Conservation (phyloP, 1,284 basidiomycete species). For the Tilletiaria anomala region DNA sequence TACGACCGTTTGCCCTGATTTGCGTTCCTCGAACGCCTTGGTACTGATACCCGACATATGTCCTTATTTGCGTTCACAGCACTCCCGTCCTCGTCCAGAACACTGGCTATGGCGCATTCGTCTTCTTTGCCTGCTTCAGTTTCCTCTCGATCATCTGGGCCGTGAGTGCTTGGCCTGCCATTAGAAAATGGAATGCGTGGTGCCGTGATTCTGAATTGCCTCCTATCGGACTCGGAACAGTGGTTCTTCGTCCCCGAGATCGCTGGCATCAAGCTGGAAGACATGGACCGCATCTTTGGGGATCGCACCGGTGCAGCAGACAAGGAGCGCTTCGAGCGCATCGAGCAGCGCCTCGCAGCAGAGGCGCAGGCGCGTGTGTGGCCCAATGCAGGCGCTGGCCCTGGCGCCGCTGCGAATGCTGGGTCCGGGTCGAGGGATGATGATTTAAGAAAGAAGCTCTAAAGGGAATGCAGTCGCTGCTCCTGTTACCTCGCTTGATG, state of each 20-base stretch:
- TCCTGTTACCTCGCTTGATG: too few species aligned
- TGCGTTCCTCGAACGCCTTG: background rate
- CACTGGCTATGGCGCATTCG: slow-evolving; percentile 7
- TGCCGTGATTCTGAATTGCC: background rate
- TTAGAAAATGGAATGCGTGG: background rate
- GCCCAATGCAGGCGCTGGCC: too few species aligned
- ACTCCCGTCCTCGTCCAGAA: slow-evolving; percentile 8
- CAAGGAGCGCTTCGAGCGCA: background rate
- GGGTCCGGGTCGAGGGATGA: too few species aligned
- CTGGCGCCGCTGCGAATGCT: too few species aligned
- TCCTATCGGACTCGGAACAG: background rate
- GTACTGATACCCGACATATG: too few species aligned
- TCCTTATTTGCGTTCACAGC: slow-evolving; percentile 7
- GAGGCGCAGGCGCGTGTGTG: too few species aligned
- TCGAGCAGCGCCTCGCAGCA: background rate
- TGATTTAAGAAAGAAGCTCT: too few species aligned
- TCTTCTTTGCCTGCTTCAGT: slow-evolving; percentile 9
- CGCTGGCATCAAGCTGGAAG: slow-evolving; percentile 2
- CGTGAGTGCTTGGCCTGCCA: background rate
- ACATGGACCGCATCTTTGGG: slow-evolving; percentile 2
- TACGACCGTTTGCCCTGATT: too few species aligned
- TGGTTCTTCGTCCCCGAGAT: slow-evolving; percentile 4
- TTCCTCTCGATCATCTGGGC: slow-evolving; percentile 7
- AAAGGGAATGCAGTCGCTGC: too few species aligned
- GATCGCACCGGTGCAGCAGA: background rate